Evolutionary conservation across 257 asterid genomes (phyloP), one percentile per base, ranked within the genome.

Genomic region (Plectranthus barbatus): DNA sequence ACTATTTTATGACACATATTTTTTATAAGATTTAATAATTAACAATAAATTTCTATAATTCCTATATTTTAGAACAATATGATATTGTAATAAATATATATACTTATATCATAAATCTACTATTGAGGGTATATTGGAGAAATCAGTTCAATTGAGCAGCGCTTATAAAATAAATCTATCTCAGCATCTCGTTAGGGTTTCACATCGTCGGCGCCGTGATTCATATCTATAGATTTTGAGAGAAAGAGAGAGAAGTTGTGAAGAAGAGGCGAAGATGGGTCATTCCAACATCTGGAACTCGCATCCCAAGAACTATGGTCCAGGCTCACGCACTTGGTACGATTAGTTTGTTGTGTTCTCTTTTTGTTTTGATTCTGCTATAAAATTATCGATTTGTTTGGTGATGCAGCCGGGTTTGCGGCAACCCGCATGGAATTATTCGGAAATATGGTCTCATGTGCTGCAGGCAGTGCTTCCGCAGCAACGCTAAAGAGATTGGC

Each of bases 391-490:
- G 17, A 1, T 57, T 44, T 39, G 20, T 54, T 41, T 4, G 55
- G 24, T 57, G 62, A 7, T 33, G 23, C 72, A 73, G 79, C 70
- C 79, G 79, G 21, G 83, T 77, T 1, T 77, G 83, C 33, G 79
- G 77, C 50, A 77, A 74, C 33, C 74, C 83, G 2, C 82, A 73
- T 12, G 79, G 79, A 23, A 39, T 73, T 2, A 70, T 73, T 19
- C 46, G 77, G 48, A 77, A 77, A 44, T 77, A 77, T 23, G 82
- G 77, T 6, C 72, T 77, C 21, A 77, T 73, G 79, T 77, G 82
- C 34, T 77, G 79, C 82, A 71, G 79, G 62, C 82, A 77, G 69
- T 77, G 82, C 64, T 77, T 77, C 74, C 82, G 79, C 67, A 77
- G 74, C 21, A 77, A 77, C 71, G 79, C 82, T 64, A 77, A 77